Evolutionary conservation across 768 basidiomycete genomes (phyloP).

Genomic region (Trametes elegans): DNA sequence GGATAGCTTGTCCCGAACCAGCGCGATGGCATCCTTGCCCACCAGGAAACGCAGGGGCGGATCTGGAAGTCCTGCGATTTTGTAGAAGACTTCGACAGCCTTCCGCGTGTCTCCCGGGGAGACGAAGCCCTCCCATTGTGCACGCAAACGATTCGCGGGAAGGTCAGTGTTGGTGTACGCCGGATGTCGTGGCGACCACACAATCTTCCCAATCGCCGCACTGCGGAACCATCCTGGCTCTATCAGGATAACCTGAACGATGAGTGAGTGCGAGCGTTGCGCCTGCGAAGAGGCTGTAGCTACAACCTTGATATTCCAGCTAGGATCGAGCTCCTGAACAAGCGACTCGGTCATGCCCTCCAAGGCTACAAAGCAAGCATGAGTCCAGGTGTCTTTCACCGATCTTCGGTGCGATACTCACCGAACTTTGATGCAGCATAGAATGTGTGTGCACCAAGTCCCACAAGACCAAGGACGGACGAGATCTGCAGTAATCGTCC

Average conservation of each 20-base stretch:
- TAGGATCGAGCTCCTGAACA: constrained; percentile 33
- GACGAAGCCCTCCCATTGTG: neutral
- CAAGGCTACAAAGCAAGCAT: constrained; percentile 24
- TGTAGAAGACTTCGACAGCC: constrained; percentile 21
- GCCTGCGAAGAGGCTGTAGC: no score
- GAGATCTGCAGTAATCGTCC: constrained; percentile 36
- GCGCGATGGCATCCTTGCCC: neutral
- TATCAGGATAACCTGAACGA: constrained; percentile 18
- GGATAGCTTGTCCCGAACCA: neutral
- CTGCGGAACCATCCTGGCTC: constrained; percentile 20
- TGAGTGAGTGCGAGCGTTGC: neutral
- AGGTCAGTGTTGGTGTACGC: constrained; percentile 2
- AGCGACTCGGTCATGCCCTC: constrained; percentile 31
- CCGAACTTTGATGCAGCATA: constrained; percentile 13
- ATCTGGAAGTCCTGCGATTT: constrained; percentile 11
- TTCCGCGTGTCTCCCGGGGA: constrained; percentile 20
- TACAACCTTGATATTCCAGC: constrained; percentile 36
- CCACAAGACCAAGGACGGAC: constrained; percentile 26
- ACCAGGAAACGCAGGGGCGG: constrained; percentile 17
- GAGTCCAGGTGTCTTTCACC: neutral
- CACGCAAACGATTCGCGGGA: neutral
- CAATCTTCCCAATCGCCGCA: neutral
- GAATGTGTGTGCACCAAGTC: constrained; percentile 9
- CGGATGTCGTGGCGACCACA: neutral
- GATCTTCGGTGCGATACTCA: neutral